A percentile compares a stretch with the other conserved stretches of the same genome.
phyloP scores from a whole-genome alignment of 1,284 basidiomycete species.

The Volvariella volvacea region DNA sequence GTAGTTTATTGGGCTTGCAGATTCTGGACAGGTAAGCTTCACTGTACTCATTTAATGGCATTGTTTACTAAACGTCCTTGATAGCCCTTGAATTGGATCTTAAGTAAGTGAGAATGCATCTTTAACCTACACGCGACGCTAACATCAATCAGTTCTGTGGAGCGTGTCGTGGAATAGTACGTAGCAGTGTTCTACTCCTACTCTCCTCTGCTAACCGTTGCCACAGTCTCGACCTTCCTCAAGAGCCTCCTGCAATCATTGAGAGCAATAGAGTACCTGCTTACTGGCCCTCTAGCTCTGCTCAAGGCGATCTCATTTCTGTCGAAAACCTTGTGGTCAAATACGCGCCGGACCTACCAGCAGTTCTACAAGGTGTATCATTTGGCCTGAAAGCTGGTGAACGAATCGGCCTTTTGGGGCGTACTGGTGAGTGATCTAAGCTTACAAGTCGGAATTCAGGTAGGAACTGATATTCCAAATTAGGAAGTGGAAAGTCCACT shows the following conservation, averaged over 20 bases:
- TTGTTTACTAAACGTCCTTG: slow-evolving; percentile 23
- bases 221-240: slow-evolving; percentile 64
- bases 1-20: slow-evolving; percentile 68
- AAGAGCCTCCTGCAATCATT: slow-evolving; percentile 74
- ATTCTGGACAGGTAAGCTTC: slow-evolving; percentile 34
- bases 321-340: slow-evolving; percentile 75
- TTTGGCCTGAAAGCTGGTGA: slow-evolving; percentile 59
- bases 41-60: not conserved
- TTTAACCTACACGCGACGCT: not conserved
- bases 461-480: not conserved
- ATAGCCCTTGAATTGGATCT: slow-evolving; percentile 58
- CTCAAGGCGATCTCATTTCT: slow-evolving; percentile 39
- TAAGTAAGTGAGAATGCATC: slow-evolving; percentile 36
- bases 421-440: slow-evolving; percentile 46
- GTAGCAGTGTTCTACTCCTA: slow-evolving; percentile 4
- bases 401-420: slow-evolving; percentile 66
- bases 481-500: slow-evolving; percentile 69
- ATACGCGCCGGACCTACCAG: slow-evolving; percentile 80
- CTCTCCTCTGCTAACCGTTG: not conserved
- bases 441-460: not conserved
- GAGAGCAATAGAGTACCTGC: slow-evolving; percentile 67
- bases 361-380: slow-evolving; percentile 74
- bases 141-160: slow-evolving; percentile 54
- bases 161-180: slow-evolving; percentile 82
- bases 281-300: slow-evolving; percentile 80